Evolutionary conservation across 208 protist species (phyloP).

Genomic region (Balamuthia mandrillaris): DNA sequence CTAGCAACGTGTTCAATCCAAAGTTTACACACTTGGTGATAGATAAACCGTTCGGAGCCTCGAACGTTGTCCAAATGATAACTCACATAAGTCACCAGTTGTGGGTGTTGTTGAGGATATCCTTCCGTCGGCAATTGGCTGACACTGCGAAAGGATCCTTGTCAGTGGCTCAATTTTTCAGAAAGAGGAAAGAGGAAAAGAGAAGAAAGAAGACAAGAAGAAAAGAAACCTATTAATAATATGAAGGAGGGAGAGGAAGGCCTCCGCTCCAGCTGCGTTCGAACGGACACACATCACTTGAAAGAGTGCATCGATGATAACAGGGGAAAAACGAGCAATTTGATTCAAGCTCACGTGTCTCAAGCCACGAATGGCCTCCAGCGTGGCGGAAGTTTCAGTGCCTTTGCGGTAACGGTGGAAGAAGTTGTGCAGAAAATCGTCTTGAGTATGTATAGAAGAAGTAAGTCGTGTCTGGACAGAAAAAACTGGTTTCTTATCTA

Average conservation of each 20-base stretch:
- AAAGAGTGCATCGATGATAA: background rate
- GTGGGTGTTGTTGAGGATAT: background rate
- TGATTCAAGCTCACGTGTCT: background rate
- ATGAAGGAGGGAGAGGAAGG: conserved; percentile 3
- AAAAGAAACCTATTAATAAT: background rate
- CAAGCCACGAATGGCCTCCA: background rate
- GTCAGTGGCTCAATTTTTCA: background rate
- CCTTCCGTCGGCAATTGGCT: background rate
- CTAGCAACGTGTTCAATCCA: too few relatives aligned
- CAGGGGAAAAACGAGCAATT: conserved; percentile 3
- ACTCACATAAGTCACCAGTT: background rate
- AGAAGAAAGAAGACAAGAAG: background rate
- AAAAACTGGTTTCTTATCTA: conserved; percentile 27
- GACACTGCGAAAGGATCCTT: background rate
- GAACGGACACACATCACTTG: background rate
- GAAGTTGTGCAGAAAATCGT: conserved; percentile 37
- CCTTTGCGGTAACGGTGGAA: background rate
- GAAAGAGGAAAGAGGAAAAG: background rate
- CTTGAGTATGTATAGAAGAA: conserved; percentile 37
- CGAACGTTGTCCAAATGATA: background rate
- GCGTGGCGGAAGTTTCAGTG: background rate
- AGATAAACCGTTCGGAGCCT: too few relatives aligned
- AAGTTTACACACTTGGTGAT: too few relatives aligned
- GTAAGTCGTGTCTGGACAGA: conserved; percentile 11
- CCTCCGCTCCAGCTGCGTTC: background rate